These are phyloP conservation scores for Pleurotus sapidus DNA, from an alignment of 768 basidiomycete species.

Conservation along the genomic window DNA sequence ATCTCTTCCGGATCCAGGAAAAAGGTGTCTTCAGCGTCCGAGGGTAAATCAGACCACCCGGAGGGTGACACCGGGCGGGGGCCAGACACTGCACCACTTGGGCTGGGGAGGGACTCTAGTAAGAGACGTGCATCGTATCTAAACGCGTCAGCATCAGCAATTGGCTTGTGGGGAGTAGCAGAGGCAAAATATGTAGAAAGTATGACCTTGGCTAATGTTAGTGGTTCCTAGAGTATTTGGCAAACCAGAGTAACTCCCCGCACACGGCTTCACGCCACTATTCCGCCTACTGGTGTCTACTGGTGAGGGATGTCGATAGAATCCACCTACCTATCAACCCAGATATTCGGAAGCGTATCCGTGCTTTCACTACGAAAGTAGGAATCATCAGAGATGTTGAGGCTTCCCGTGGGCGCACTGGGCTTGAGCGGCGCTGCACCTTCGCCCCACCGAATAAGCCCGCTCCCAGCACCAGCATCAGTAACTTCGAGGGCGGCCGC, in stretches of 20 bases:
- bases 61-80: conserved; percentile 34
- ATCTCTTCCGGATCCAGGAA: conserved; percentile 68
- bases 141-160: conserved; percentile 18
- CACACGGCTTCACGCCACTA: too few species aligned
- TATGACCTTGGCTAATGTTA: conserved; percentile 2
- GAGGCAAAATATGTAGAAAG: conserved; percentile 21
- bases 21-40: conserved; percentile 84
- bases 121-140: conserved; percentile 85
- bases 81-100: conserved; percentile 6
- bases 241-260: neutral
- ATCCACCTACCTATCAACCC: conserved; percentile 82
- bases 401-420: neutral
- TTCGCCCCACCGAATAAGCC: conserved; percentile 31
- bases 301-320: too few species aligned
- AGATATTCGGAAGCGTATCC: conserved; percentile 32
- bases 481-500: conserved; percentile 33
- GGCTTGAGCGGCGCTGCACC: neutral
- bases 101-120: conserved; percentile 45
- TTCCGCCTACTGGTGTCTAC: too few species aligned
- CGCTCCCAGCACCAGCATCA: conserved; percentile 12
- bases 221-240: conserved; percentile 4
- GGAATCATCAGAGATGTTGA: conserved; percentile 15
- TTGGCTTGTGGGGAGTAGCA: conserved; percentile 16
- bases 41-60: conserved; percentile 85
- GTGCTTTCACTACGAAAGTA: conserved; percentile 19